Evolutionary conservation across 2,329 filamentous ascomycete species (phyloP), one percentile per base, ranked within the genome.

Genomic region (Curvularia sp.): DNA sequence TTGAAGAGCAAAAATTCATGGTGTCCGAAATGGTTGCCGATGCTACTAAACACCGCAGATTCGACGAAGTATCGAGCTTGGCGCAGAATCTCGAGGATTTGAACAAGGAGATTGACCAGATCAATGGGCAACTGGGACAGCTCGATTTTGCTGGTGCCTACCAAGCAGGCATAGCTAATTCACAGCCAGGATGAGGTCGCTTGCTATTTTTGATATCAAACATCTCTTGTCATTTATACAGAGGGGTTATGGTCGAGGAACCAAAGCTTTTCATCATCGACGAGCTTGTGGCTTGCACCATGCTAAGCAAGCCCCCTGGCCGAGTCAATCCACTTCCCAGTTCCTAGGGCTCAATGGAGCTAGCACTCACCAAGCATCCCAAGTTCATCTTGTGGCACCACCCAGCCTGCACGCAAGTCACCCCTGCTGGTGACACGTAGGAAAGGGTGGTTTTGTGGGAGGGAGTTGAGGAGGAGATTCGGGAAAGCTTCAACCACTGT

Each of bases 1-100:
- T 97, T 1, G 92, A 97, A 75, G 93, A 97, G 78, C 93, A 97
- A 75, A 89, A 88, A 63, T 96, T 96, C 77, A 87, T 97, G 78
- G 92, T 97, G 0, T 87, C 88, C 36, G 88, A 91, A 67, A 96
- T 96, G 92, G 86, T 96, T 43, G 86, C 86, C 7, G 86, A 89
- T 59, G 92, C 93, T 0, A 89, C 89, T 47, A 89, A 88, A 41
- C 86, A 90, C 10, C 82, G 91, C 27, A 87, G 91, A 57, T 96
- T 96, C 66, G 93, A 97, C 70, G 93, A 97, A 76, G 91, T 96
- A 2, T 86, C 87, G 55, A 91, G 91, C 10, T 79, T 97, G 55
- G 88, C 88, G 3, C 84, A 88, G 57, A 97, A 97, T 67, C 79
- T 92, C 27, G 91, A 95, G 55, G 93, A 97, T 78, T 77, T 97